Evolutionary conservation across 2,329 filamentous ascomycete genomes (phyloP), one percentile per base, ranked within the genome.

Genomic region (Penicillium sp.): DNA sequence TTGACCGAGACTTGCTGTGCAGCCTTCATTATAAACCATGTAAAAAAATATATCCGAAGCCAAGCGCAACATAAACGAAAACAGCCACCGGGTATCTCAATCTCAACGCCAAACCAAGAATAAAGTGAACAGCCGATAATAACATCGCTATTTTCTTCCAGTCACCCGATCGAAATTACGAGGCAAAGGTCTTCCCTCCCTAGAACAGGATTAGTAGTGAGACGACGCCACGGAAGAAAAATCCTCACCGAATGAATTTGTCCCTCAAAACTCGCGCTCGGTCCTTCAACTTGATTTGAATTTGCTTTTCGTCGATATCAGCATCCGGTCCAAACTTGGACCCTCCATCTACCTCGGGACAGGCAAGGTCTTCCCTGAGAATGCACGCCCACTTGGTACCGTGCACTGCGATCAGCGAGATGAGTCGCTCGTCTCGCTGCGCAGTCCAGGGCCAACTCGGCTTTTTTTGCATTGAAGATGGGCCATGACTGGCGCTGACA

Each of bases 211-310:
- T 44, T 22, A 45, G 39, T 18, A 28, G 32, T 12, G n/a, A 22
- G 18, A 5, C 10, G 3, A 12, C 5, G 2, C 14, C 12, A 35
- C 2, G 25, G 9, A 1, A 14, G 8, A 11, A 31, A 34, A 18
- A 3, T 10, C 22, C 44, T 23, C 36, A 41, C 69, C 65, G 66
- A 2, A 72, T 36, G 35, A 53, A 67, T 6, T 58, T 59, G 27
- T 67, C 59, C 51, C 73, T 75, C 40, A 79, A 56, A 42, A 76
- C 77, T 34, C 76, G 65, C 3, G 74, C 75, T 42, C 69, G 70
- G 45, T 76, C 73, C 47, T 75, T 76, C 6, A 79, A 43, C 30
- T 75, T 71, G 2, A 76, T 72, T 42, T 79, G 72, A 4, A 27
- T 4, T 6, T 27, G 6, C 10, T 5, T 11, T n/a, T 13, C 5